These are phyloP conservation scores for Telfairia occidentalis DNA, from an alignment of 331 rosid species.

Conservation along the genomic window DNA sequence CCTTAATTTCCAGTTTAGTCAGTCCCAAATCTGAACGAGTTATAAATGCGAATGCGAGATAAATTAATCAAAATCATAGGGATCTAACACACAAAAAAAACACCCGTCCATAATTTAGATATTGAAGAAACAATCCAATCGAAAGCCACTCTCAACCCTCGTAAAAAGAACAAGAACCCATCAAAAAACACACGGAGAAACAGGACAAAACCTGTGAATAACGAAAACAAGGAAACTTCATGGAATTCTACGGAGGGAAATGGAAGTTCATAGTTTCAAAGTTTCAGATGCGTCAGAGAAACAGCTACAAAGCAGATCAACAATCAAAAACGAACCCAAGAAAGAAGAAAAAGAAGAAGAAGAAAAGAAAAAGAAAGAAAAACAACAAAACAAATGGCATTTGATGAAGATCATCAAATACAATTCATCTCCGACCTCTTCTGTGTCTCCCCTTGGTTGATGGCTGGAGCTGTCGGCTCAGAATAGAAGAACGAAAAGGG, in stretches of 20 bases:
- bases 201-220: neutral
- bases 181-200: neutral
- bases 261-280: neutral
- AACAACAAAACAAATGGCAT: neutral
- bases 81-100: slow-evolving; percentile 8
- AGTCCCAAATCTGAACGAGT: neutral
- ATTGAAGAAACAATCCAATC: neutral
- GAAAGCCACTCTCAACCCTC: neutral
- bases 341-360: neutral
- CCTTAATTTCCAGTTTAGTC: neutral
- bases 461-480: neutral
- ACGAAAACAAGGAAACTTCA: neutral
- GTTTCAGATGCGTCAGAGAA: slow-evolving; percentile 5
- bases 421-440: neutral
- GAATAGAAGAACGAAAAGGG: neutral
- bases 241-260: neutral
- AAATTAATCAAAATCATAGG: neutral
- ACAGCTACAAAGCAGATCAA: neutral
- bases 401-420: too few species aligned
- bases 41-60: neutral
- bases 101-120: neutral
- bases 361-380: neutral
- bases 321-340: neutral
- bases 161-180: neutral
- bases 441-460: slow-evolving; percentile 11